Base-by-base conservation (phyloP, 805 yeast genomes). In the Starmerella ratchasimensis region DNA sequence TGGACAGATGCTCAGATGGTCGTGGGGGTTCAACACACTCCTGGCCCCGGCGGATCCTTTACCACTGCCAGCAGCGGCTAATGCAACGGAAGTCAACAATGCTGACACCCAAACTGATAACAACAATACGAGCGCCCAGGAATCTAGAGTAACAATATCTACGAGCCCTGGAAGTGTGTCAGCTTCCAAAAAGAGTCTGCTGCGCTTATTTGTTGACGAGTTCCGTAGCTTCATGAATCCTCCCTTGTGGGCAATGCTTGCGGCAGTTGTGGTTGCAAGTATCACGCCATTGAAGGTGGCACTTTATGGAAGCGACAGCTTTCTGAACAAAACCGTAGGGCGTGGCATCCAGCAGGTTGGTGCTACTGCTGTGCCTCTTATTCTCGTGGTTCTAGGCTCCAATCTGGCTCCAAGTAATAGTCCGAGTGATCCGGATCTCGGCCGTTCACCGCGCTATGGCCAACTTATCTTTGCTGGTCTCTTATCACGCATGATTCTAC, bases 1-100 rank as follows among this genome's bases (percentile, higher is more conserved):
- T 47, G 80, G 80, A 30, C 80, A 74, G 57, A 63, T 74, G 46
- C 59, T 74, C 38, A 61, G 80, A 29, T 74, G 80, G 80, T 70
- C 77, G 3, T 74, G 80, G 79, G 80, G 80, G n/a, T 73, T 68
- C 57, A 71, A 74, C 51, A 71, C 68, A 8, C 58, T 74, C 38
- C 58, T 74, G 38, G 63, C 75, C 22, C 68, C 65, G 13, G 47
- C 34, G 20, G 6, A n/a, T n/a, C 29, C 29, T 17, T 19, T 25
- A 17, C 26, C 33, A 4, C 10, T 19, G 17, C 28, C 38, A 20
- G 33, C 28, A 13, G 10, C 27, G 16, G 24, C 9, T n/a, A 13
- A 16, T 13, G 19, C 4, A n/a, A 19, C 28, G n/a, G 25, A 10
- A 3, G 15, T 10, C 27, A 16, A 14, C 22, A 20, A 8, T 5